Conservation (phyloP, 2,329 filamentous ascomycete genomes). For the Penicillium sp. region DNA sequence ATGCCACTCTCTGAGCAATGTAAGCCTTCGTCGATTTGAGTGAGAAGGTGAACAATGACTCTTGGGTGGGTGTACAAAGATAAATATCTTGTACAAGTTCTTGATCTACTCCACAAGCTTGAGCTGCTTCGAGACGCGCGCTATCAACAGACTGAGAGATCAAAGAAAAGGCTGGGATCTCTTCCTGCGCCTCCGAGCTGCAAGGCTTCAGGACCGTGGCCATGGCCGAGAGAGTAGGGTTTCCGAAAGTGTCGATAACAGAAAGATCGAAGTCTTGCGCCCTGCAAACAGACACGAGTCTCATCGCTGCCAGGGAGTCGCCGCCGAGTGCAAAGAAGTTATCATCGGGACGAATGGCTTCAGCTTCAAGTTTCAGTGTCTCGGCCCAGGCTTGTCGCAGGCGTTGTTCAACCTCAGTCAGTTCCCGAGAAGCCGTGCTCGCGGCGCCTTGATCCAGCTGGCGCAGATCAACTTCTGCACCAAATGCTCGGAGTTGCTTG, state of each 20-base stretch:
- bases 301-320: constrained; percentile 39
- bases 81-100: constrained; percentile 41
- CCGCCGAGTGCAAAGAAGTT: constrained; percentile 42
- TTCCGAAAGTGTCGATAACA: constrained; percentile 37
- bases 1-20: constrained; percentile 45
- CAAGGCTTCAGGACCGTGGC: constrained; percentile 36
- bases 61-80: constrained; percentile 43
- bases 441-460: constrained; percentile 27
- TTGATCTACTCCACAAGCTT: constrained; percentile 32
- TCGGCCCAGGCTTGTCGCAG: constrained; percentile 38
- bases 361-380: constrained; percentile 30
- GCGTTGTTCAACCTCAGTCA: constrained; percentile 34
- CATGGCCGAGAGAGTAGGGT: constrained; percentile 44
- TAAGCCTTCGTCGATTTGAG: constrained; percentile 47
- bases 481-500: constrained; percentile 39
- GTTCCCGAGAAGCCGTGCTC: constrained; percentile 19
- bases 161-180: constrained; percentile 31
- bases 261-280: constrained; percentile 33
- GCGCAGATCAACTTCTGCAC: constrained; percentile 34
- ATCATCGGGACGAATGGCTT: constrained; percentile 37
- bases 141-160: constrained; percentile 35
- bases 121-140: constrained; percentile 39
- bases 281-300: constrained; percentile 34
- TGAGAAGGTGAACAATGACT: constrained; percentile 48
- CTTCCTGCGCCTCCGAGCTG: constrained; percentile 25